These are phyloP conservation scores for Pseudodiploospora longispora DNA, from an alignment of 2,329 filamentous ascomycete species.

Conservation along the genomic window DNA sequence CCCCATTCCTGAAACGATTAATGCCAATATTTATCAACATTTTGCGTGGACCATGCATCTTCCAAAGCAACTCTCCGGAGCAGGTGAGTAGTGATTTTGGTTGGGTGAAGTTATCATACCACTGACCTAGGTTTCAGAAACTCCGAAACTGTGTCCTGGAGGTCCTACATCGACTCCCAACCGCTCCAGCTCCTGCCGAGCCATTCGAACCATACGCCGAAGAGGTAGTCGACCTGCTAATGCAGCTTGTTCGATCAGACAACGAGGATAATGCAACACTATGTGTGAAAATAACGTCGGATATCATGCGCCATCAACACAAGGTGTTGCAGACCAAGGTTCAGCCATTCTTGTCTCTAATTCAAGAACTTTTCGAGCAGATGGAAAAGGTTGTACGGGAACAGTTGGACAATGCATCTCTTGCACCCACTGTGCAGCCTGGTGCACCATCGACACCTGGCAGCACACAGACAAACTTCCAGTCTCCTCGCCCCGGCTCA, in stretches of 20 bases:
- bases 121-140: conserved; percentile 45
- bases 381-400: conserved; percentile 94
- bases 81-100: conserved; percentile 51
- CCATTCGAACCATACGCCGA: conserved; percentile 81
- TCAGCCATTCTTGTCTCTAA: conserved; percentile 81
- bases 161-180: conserved; percentile 78
- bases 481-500: conserved; percentile 83
- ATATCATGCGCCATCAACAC: conserved; percentile 87
- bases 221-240: conserved; percentile 83
- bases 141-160: conserved; percentile 89
- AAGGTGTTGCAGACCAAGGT: conserved; percentile 73
- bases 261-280: conserved; percentile 99
- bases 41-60: conserved; percentile 77
- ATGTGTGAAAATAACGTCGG: conserved; percentile 96
- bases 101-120: neutral
- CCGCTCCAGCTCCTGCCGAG: conserved; percentile 64
- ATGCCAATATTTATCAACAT: conserved; percentile 86
- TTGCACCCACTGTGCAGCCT: conserved; percentile 41
- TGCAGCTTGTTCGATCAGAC: conserved; percentile 80
- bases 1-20: conserved; percentile 73
- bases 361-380: conserved; percentile 90
- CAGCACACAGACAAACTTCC: conserved; percentile 62
- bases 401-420: conserved; percentile 74
- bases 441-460: conserved; percentile 60
- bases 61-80: conserved; percentile 82